phyloP scores from a whole-genome alignment of 1,284 basidiomycete genomes.

The Phylloboletellus chloephorus region DNA sequence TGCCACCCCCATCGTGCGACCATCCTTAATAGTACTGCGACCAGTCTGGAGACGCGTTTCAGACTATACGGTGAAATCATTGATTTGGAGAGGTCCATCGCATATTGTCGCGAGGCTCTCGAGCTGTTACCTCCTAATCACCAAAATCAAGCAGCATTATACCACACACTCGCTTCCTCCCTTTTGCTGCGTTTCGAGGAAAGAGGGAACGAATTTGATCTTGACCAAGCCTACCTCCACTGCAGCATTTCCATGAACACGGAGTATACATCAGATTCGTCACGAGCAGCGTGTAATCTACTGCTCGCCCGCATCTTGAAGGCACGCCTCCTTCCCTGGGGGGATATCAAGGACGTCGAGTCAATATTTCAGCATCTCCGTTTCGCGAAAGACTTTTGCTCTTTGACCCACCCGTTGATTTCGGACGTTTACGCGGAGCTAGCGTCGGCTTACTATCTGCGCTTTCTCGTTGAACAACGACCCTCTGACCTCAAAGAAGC shows the following conservation, averaged over 20 bases:
- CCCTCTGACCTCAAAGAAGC: conserved; percentile 26
- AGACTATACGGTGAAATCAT: conserved; percentile 16
- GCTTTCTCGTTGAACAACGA: conserved; percentile 20
- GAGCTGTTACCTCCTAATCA: conserved; percentile 20
- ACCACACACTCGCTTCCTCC: conserved; percentile 16
- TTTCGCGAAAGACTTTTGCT: conserved; percentile 21
- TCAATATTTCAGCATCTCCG: conserved; percentile 22
- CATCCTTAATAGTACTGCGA: conserved; percentile 16
- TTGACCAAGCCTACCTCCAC: conserved; percentile 22
- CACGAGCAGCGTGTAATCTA: conserved; percentile 18
- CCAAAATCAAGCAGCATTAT: conserved; percentile 13
- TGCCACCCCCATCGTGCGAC: conserved; percentile 16
- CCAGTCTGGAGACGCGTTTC: conserved; percentile 22
- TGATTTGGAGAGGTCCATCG: conserved; percentile 24
- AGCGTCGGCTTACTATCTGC: conserved; percentile 24
- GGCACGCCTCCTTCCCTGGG: conserved; percentile 21
- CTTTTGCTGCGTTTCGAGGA: conserved; percentile 26
- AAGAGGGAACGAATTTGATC: conserved; percentile 24
- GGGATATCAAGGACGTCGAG: conserved; percentile 14
- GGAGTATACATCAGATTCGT: conserved; percentile 8
- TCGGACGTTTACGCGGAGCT: conserved; percentile 26
- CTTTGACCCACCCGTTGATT: conserved; percentile 16
- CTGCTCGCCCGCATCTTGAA: conserved; percentile 22
- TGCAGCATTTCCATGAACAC: conserved; percentile 16
- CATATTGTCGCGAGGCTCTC: conserved; percentile 23